Base-by-base conservation (phyloP, 768 basidiomycete species). In the Phallus indusiatus region DNA sequence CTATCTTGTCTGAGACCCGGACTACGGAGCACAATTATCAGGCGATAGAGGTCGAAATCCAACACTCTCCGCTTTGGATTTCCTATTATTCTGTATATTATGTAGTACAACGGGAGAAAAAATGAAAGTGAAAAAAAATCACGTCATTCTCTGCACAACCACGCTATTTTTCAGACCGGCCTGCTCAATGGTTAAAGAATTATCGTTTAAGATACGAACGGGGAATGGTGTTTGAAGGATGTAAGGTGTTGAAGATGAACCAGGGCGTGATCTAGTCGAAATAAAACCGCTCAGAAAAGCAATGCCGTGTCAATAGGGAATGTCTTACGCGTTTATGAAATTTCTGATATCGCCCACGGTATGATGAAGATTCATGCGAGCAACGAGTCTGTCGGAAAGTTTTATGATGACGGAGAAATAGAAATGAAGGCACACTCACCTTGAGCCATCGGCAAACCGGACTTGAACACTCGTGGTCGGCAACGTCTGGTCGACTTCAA, bases 381-480 rank as follows among this genome's bases (percentile, higher is more conserved):
- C 83, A 3, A 89, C 85, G 68, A 94, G 80, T 66, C 90, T 90
- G 60, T 1, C 24, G 18, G 10, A 11, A 2, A 21, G 11, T 1
- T 8, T 28, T 14, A 9, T 22, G 49, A 28, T 20, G 37, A 28
- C 2, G 34, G 5, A n/a, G 5, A 17, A 14, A 16, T 34, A 22
- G 11, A 18, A 9, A 18, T 2, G 61, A 20, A 21, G 17, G 11
- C 17, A 60, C 24, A n/a, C 71, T 52, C 57, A 88, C 89, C 90
- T 81, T 17, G 91, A 89, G 9, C 95, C 95, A 71, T 95, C 94
- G 10, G 89, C 90, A 56, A 98, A 68, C 56, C 96, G 78, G 59
- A 98, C 81, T 74, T 97, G 96, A 11, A 98, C 77, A 69, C 84
- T 90, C 47, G 94, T 96, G 51, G 84, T 88, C 5, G 95, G 94